Evolutionary conservation across 1,139 yeast genomes (phyloP).

Genomic region (Debaryomyces psychrophilus): DNA sequence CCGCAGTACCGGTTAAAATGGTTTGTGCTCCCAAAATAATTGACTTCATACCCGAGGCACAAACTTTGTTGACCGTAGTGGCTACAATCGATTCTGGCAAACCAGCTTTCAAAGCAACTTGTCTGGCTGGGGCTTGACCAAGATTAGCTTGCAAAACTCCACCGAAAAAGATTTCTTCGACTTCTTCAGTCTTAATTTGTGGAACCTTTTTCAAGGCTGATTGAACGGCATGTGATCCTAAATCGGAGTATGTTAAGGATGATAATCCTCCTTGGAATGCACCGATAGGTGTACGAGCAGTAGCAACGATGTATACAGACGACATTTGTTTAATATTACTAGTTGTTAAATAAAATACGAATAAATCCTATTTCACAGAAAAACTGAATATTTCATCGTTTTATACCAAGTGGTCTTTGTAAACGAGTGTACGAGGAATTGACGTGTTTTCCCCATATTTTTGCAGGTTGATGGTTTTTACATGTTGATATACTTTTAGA

Average conservation of each 20-base stretch:
- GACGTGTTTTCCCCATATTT: not conserved
- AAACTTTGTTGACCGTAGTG: conserved; percentile 87
- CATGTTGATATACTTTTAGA: not conserved
- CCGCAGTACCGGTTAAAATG: conserved; percentile 81
- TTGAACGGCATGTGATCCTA: conserved; percentile 86
- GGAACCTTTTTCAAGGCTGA: conserved; percentile 83
- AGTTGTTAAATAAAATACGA: conserved; percentile 2
- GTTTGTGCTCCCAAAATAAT: conserved; percentile 84
- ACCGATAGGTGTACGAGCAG: conserved; percentile 91
- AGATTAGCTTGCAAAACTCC: conserved; percentile 85
- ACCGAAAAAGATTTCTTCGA: conserved; percentile 87
- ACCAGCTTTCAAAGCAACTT: conserved; percentile 87
- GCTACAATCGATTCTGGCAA: conserved; percentile 73
- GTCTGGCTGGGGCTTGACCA: conserved; percentile 95
- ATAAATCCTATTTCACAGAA: not conserved
- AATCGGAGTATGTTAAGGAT: conserved; percentile 71
- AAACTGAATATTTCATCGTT: not conserved
- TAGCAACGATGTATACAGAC: conserved; percentile 76
- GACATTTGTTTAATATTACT: conserved; percentile 8
- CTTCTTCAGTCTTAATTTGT: conserved; percentile 67
- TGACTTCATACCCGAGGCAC: conserved; percentile 92
- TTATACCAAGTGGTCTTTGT: not conserved
- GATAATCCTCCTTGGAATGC: conserved; percentile 80
- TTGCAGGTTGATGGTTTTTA: not conserved
- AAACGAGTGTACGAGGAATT: conserved; percentile 5